These are phyloP conservation scores for Strobilomyces confusus DNA, from an alignment of 768 basidiomycete genomes.

Conservation along the genomic window DNA sequence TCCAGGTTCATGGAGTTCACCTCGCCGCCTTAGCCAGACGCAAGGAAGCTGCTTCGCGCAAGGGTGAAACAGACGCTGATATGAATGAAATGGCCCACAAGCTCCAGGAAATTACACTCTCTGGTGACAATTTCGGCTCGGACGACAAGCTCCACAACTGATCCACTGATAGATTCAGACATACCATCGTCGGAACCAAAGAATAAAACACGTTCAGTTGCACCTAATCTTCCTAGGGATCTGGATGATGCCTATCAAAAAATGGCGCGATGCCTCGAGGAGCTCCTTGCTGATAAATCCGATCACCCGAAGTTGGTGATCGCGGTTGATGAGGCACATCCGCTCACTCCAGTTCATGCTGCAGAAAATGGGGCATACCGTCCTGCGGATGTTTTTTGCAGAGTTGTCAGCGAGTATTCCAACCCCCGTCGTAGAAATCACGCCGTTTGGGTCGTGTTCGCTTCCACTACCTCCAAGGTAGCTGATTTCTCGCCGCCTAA, in stretches of 20 bases:
- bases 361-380: not conserved
- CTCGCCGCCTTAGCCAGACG: not conserved
- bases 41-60: too few relatives aligned
- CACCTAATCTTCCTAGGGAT: not conserved
- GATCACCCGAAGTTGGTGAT: too few relatives aligned
- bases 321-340: too few relatives aligned
- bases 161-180: not conserved
- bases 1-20: not conserved
- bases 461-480: too few relatives aligned
- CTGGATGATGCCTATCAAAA: not conserved
- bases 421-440: not conserved
- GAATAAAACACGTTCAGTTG: too few relatives aligned
- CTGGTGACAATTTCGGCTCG: not conserved
- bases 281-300: not conserved
- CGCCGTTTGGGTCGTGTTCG: too few relatives aligned
- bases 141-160: not conserved
- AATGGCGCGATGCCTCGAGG: not conserved
- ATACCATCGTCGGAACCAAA: too few relatives aligned
- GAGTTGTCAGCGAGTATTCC: conserved; percentile 7
- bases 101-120: too few relatives aligned
- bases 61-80: not conserved
- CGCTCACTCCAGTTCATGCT: not conserved
- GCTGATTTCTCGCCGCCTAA: too few relatives aligned
- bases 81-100: not conserved
- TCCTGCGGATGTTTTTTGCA: not conserved